Evolutionary conservation across 305 asterid species (phyloP).

Genomic region (Stenogyne calaminthoides): DNA sequence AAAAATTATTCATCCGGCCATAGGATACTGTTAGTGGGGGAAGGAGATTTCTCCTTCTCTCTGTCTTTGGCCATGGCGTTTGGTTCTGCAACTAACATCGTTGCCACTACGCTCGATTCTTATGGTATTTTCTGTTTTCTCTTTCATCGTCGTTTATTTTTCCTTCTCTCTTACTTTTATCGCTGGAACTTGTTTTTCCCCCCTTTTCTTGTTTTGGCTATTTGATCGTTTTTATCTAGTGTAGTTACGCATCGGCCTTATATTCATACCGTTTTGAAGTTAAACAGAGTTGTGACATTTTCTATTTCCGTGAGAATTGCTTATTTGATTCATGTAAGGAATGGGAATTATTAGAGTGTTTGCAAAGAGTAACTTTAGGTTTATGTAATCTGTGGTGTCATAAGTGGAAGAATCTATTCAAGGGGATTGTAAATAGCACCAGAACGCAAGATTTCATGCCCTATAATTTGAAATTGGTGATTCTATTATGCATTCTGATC

Average conservation of each 20-base stretch:
- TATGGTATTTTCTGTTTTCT: slow-evolving; percentile 28
- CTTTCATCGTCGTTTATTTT: not conserved
- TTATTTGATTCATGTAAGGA: not conserved
- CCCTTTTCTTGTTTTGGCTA: not conserved
- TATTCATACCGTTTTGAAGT: not conserved
- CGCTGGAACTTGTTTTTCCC: not conserved
- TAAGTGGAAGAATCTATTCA: not conserved
- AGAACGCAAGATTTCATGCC: not conserved
- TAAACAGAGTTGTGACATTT: not conserved
- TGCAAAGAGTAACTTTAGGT: not conserved
- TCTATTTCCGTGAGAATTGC: not conserved
- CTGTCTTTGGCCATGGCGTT: slow-evolving; percentile 44
- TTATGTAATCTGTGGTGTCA: not conserved
- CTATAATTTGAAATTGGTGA: not conserved
- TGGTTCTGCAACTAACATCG: slow-evolving; percentile 52
- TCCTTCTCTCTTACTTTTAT: not conserved
- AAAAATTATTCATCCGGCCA: slow-evolving; percentile 49
- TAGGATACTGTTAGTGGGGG: slow-evolving; percentile 58
- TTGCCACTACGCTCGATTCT: slow-evolving; percentile 58
- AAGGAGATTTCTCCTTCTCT: slow-evolving; percentile 73
- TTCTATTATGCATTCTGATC: not conserved
- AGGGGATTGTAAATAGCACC: not conserved
- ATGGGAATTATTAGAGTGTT: not conserved
- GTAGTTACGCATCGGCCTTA: not conserved
- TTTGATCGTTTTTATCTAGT: not conserved